phyloP scores from a whole-genome alignment of 2,329 filamentous ascomycete species.

The Phoma sp. region DNA sequence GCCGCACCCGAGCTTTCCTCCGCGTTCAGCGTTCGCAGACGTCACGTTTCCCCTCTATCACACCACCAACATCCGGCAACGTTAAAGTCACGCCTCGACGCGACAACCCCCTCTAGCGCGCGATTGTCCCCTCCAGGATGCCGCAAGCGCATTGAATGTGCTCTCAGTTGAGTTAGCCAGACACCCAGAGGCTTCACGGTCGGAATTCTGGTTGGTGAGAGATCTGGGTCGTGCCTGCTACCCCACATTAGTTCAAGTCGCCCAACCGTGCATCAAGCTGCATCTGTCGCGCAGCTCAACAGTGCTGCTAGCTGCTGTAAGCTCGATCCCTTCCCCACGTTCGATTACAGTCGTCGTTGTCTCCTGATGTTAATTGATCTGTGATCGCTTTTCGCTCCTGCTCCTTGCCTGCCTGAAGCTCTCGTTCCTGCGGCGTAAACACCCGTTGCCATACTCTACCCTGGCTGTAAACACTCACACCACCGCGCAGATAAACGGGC shows the following conservation, averaged over 20 bases:
- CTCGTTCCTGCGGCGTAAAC: constrained; percentile 8
- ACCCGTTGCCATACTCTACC: constrained; percentile 12
- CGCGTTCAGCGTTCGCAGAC: constrained; percentile 14
- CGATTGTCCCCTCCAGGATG: constrained; percentile 7
- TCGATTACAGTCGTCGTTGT: constrained; percentile 13
- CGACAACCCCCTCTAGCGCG: constrained; percentile 17
- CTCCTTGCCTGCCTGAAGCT: constrained; percentile 7
- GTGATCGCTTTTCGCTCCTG: constrained; percentile 11
- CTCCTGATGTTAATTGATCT: constrained; percentile 15
- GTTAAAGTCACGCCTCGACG: constrained; percentile 20
- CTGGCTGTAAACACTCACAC: constrained; percentile 13
- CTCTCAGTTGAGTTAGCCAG: constrained; percentile 18
- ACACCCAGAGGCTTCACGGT: constrained; percentile 13
- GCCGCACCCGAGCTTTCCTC: constrained; percentile 16
- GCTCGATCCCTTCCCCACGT: constrained; percentile 21
- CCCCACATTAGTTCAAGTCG: constrained; percentile 33
- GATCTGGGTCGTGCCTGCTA: constrained; percentile 21
- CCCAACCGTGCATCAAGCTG: constrained; percentile 28
- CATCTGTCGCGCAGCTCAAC: constrained; percentile 28
- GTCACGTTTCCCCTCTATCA: constrained; percentile 21
- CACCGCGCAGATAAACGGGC: constrained; percentile 5
- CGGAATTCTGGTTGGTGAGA: constrained; percentile 9
- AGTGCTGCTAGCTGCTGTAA: constrained; percentile 26
- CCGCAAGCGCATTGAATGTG: constrained; percentile 25
- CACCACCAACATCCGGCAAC: constrained; percentile 18